phyloP scores from a whole-genome alignment of 495 filamentous ascomycete genomes.

The Usnea hakonensis region DNA sequence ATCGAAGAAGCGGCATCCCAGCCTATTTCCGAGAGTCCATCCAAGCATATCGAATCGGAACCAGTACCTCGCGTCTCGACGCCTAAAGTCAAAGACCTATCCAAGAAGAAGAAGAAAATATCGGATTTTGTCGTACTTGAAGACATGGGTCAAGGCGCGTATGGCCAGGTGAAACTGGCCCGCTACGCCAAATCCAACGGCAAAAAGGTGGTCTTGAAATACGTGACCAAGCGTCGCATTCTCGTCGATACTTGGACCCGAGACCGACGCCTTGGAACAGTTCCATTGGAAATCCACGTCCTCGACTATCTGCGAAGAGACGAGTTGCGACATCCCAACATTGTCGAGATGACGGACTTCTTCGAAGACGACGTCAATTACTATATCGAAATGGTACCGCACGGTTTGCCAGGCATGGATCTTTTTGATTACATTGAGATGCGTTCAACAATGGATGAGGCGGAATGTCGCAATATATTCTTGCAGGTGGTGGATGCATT shows the following conservation, averaged over 20 bases:
- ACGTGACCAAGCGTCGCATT: constrained; percentile 94
- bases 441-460: constrained; percentile 91
- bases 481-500: constrained; percentile 83
- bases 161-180: constrained; percentile 95
- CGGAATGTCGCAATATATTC: constrained; percentile 90
- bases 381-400: constrained; percentile 97
- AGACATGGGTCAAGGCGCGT: constrained; percentile 97
- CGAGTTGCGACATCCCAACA: constrained; percentile 84
- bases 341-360: constrained; percentile 97
- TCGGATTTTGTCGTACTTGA: constrained; percentile 87
- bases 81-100: constrained; percentile 27
- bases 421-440: constrained; percentile 98
- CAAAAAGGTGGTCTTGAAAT: constrained; percentile 91
- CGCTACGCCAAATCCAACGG: constrained; percentile 67
- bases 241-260: constrained; percentile 98
- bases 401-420: constrained; percentile 96
- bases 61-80: constrained; percentile 19
- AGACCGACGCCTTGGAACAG: constrained; percentile 88
- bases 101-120: constrained; percentile 67
- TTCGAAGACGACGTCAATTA: constrained; percentile 98
- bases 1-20: constrained; percentile 61
- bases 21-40: constrained; percentile 41
- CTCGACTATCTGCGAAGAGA: constrained; percentile 87
- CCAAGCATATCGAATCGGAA: constrained; percentile 37
- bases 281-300: constrained; percentile 95